Evolutionary conservation across 2,329 filamentous ascomycete genomes (phyloP).

Genomic region (Nannizzia gypsea): DNA sequence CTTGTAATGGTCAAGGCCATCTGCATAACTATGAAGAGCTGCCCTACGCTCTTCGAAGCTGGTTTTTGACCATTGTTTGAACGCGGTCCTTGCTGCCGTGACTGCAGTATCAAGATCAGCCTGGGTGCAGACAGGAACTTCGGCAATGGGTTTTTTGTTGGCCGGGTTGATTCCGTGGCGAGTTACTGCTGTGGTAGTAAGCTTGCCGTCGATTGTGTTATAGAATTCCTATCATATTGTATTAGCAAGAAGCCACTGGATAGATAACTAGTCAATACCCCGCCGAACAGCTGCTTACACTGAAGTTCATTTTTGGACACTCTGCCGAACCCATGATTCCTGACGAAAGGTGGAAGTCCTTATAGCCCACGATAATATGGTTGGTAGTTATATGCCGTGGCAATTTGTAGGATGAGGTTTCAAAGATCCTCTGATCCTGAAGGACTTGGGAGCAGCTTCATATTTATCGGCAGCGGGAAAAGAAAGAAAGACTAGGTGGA

Average conservation of each 20-base stretch:
- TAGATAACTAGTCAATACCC: neutral
- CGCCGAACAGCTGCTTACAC: neutral
- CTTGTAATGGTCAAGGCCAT: constrained; percentile 31
- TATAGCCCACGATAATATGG: neutral
- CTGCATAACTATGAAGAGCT: constrained; percentile 31
- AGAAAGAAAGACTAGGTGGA: neutral
- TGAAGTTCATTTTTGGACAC: neutral
- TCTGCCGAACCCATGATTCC: neutral
- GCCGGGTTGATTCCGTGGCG: constrained; percentile 36
- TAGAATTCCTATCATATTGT: constrained; percentile 22
- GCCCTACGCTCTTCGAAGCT: constrained; percentile 34
- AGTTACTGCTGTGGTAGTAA: constrained; percentile 23
- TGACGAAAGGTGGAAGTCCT: neutral
- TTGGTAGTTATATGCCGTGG: neutral
- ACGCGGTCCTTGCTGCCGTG: constrained; percentile 34
- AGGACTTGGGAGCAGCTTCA: neutral
- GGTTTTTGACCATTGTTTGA: constrained; percentile 38
- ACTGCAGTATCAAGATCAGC: constrained; percentile 38
- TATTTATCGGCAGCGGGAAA: neutral
- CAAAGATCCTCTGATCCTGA: neutral
- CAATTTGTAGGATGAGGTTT: neutral
- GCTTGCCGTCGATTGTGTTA: constrained; percentile 37
- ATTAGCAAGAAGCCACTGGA: neutral
- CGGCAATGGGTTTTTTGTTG: constrained; percentile 34
- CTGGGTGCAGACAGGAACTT: constrained; percentile 34